phyloP scores from a whole-genome alignment of 2,329 filamentous ascomycete species.

The Huntiella omanensis region DNA sequence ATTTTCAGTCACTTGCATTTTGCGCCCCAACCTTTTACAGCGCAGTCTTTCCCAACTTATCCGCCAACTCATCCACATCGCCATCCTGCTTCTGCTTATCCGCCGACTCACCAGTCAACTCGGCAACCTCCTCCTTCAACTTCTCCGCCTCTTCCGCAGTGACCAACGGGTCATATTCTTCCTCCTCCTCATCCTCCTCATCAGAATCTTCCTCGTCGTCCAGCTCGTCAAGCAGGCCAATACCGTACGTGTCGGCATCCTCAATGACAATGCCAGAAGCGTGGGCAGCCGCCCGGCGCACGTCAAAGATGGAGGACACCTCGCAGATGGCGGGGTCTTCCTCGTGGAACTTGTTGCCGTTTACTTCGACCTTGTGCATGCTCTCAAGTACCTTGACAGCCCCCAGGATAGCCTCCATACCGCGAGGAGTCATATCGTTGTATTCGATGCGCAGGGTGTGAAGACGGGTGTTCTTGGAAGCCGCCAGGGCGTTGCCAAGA shows the following conservation, averaged over 20 bases:
- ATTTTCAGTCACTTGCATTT: slow-evolving; percentile 3
- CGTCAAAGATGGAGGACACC: slow-evolving; percentile 53
- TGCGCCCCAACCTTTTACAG: slow-evolving; percentile 21
- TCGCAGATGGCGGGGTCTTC: slow-evolving; percentile 55
- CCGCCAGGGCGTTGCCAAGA: slow-evolving; percentile 52
- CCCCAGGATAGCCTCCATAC: slow-evolving; percentile 50
- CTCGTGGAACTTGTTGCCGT: slow-evolving; percentile 87
- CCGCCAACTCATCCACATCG: slow-evolving; percentile 65
- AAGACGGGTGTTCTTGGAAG: slow-evolving; percentile 61
- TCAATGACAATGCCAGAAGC: slow-evolving; percentile 32
- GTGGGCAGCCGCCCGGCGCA: slow-evolving; percentile 55
- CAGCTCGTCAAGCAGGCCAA: slow-evolving; percentile 74
- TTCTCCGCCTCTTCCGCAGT: slow-evolving; percentile 50
- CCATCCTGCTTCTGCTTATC: slow-evolving; percentile 52
- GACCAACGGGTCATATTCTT: slow-evolving; percentile 35
- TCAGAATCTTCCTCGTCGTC: slow-evolving; percentile 49
- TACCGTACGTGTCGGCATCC: slow-evolving; percentile 63
- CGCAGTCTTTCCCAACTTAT: slow-evolving; percentile 52
- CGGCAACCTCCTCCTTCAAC: slow-evolving; percentile 43
- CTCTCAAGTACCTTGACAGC: slow-evolving; percentile 54
- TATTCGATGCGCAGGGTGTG: slow-evolving; percentile 72
- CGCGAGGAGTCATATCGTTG: slow-evolving; percentile 75
- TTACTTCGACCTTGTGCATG: slow-evolving; percentile 74
- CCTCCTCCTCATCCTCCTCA: slow-evolving; percentile 51
- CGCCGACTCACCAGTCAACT: slow-evolving; percentile 55